These are phyloP conservation scores for Cladosporium sp. DNA, from an alignment of 2,329 filamentous ascomycete genomes.

Conservation along the genomic window DNA sequence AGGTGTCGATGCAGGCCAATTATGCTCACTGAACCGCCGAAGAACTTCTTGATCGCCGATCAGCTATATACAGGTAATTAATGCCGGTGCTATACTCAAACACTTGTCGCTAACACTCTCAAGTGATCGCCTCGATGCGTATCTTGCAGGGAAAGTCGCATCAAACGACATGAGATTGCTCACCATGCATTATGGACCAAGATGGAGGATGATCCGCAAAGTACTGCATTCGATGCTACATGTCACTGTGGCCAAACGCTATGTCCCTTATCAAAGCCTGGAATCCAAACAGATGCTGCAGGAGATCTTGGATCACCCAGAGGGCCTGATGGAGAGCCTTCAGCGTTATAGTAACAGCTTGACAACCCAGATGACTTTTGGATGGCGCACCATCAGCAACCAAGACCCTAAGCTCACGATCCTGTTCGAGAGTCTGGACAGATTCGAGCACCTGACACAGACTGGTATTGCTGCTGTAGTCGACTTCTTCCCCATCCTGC, in stretches of 20 bases:
- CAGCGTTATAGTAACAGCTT: constrained; percentile 52
- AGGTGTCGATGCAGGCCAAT: neutral
- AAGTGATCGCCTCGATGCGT: constrained; percentile 23
- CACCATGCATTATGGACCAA: constrained; percentile 26
- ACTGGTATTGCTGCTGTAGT: constrained; percentile 46
- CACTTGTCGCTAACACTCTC: neutral
- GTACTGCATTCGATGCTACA: constrained; percentile 51
- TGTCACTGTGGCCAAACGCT: constrained; percentile 45
- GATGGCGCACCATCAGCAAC: constrained; percentile 39
- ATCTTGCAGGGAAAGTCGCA: constrained; percentile 14
- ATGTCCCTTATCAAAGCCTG: constrained; percentile 57
- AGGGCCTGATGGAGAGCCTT: constrained; percentile 47
- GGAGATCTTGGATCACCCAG: constrained; percentile 49
- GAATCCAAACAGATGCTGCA: constrained; percentile 57
- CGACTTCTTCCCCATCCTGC: constrained; percentile 50
- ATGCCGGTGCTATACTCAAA: neutral
- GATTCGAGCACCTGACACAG: constrained; percentile 44
- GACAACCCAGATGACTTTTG: constrained; percentile 53
- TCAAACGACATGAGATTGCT: constrained; percentile 22
- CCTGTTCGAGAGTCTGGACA: constrained; percentile 45
- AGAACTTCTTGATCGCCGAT: constrained; percentile 37
- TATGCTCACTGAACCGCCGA: neutral
- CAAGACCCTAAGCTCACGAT: constrained; percentile 47
- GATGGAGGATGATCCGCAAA: constrained; percentile 41
- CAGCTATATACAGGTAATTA: constrained; percentile 23